A percentile compares a stretch with the other conserved stretches of the same genome.
These are phyloP conservation scores for Pyrenophora tritici-repentis DNA, from an alignment of 2,329 filamentous ascomycete species.

Conservation along the genomic window DNA sequence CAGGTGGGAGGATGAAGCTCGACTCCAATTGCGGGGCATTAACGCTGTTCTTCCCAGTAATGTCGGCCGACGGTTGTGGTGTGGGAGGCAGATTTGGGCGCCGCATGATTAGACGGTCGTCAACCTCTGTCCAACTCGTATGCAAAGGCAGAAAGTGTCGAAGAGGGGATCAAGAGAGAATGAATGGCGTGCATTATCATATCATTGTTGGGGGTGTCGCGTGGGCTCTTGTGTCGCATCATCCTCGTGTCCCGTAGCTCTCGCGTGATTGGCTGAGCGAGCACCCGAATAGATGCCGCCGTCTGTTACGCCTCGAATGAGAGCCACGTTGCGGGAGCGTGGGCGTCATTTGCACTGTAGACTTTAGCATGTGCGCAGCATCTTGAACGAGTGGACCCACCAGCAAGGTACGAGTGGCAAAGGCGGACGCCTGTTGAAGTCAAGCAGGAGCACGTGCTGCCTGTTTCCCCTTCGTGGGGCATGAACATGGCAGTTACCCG, in stretches of 20 bases:
- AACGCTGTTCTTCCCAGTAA: slow-evolving; percentile 71
- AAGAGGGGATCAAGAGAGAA: slow-evolving; percentile 17
- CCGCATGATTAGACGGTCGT: slow-evolving; percentile 60
- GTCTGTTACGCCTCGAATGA: slow-evolving; percentile 32
- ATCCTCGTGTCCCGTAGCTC: slow-evolving; percentile 21
- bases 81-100: slow-evolving; percentile 71
- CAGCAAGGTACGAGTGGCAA: background rate
- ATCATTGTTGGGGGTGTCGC: slow-evolving; percentile 32
- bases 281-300: slow-evolving; percentile 5
- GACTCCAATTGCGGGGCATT: slow-evolving; percentile 66
- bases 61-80: slow-evolving; percentile 79
- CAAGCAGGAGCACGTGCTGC: slow-evolving; percentile 22
- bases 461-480: background rate
- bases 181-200: slow-evolving; percentile 24
- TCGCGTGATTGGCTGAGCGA: slow-evolving; percentile 26
- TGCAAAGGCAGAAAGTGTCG: slow-evolving; percentile 3
- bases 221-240: slow-evolving; percentile 36
- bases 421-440: slow-evolving; percentile 10
- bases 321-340: slow-evolving; percentile 31
- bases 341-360: slow-evolving; percentile 24
- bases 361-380: slow-evolving; percentile 13
- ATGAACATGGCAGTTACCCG: background rate
- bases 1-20: slow-evolving; percentile 76
- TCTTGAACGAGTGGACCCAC: slow-evolving; percentile 23
- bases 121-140: slow-evolving; percentile 15